A percentile compares a stretch with the other conserved stretches of the same genome.
These are phyloP conservation scores for Tinospora cordifolia DNA, from an alignment of 164 flowering plant genomes.

Conservation along the genomic window DNA sequence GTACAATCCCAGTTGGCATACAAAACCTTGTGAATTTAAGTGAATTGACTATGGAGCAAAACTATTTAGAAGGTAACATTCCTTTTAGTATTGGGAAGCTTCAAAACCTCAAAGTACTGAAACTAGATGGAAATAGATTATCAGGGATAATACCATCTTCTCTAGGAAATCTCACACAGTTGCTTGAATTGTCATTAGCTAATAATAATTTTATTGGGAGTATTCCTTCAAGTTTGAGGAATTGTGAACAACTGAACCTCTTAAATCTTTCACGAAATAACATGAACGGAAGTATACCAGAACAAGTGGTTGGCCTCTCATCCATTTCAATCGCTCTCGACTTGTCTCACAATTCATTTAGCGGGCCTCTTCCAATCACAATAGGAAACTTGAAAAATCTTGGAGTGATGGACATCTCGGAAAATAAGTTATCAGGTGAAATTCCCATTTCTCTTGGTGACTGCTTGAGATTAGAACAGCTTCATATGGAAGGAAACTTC, in stretches of 20 bases:
- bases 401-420: not conserved
- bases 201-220: not conserved
- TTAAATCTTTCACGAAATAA: not conserved
- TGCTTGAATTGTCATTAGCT: not conserved
- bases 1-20: not conserved
- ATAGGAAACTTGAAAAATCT: slow-evolving; percentile 3
- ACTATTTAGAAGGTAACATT: not conserved
- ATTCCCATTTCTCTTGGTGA: slow-evolving; percentile 8
- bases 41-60: not conserved
- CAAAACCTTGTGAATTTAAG: slow-evolving; percentile 1
- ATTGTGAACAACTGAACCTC: not conserved
- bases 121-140: not conserved
- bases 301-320: slow-evolving; percentile 5
- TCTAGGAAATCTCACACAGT: not conserved
- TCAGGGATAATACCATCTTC: slow-evolving; percentile 1
- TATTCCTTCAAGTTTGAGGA: slow-evolving; percentile 4
- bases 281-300: slow-evolving; percentile 7
- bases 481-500: slow-evolving; percentile 5
- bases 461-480: not conserved
- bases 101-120: not conserved
- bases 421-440: slow-evolving; percentile 5
- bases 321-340: not conserved
- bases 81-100: slow-evolving; percentile 1
- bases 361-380: slow-evolving; percentile 4
- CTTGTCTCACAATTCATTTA: not conserved